Evolutionary conservation across 805 yeast species (phyloP).

Genomic region (Lipomyces spencermartinsiae): DNA sequence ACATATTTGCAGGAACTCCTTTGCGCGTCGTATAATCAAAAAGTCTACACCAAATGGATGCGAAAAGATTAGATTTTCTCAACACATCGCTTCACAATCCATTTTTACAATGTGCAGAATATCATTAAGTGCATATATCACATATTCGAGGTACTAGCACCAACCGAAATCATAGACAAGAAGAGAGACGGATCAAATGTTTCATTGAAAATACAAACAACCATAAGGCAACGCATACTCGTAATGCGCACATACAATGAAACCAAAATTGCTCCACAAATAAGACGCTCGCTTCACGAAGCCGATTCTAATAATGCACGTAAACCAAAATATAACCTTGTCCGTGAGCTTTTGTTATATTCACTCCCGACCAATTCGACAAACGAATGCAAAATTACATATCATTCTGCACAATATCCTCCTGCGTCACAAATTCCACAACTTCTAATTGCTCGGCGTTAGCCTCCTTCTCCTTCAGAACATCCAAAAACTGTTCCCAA

Average conservation of each 20-base stretch:
- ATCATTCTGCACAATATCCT: conserved; percentile 19
- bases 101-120: background rate
- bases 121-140: background rate
- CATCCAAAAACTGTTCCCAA: conserved; percentile 34
- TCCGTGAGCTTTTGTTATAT: background rate
- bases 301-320: background rate
- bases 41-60: background rate
- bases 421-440: conserved; percentile 12
- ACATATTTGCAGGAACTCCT: background rate
- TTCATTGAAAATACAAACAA: background rate
- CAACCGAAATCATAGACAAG: background rate
- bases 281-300: background rate
- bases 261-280: background rate
- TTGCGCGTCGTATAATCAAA: background rate
- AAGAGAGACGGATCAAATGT: background rate
- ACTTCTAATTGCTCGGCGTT: conserved; percentile 18
- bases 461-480: conserved; percentile 29
- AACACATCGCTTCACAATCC: background rate
- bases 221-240: background rate
- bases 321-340: background rate
- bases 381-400: background rate
- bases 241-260: background rate
- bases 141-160: background rate
- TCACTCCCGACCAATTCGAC: background rate
- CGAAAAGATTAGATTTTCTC: background rate